Base-by-base conservation (phyloP, 2,329 filamentous ascomycete species). In the Pseudogymnoascus sp. region DNA sequence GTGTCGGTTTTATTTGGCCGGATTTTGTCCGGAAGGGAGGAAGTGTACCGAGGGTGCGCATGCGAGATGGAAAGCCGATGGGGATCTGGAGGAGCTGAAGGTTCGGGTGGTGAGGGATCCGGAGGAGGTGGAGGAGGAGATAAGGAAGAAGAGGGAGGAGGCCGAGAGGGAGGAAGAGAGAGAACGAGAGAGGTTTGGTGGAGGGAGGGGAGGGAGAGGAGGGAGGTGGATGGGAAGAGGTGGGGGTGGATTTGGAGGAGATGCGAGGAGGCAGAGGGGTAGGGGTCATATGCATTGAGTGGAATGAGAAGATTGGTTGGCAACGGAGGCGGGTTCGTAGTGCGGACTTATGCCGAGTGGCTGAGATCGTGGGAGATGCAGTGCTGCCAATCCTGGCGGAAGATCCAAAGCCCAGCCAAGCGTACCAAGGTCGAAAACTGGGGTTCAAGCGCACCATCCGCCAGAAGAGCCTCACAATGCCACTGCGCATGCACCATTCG, bases 11-110 rank as follows among this genome's bases (percentile, higher is more conserved):
- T 99, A 96, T 72, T 79, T 97, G 13, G 91, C 91, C 6, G 94
- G 94, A 1, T 99, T 99, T 78, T 99, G 94, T 73, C 94, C 94
- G 0, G 89, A 96, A 62, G 93, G 87, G 75, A 82, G 80, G 65
- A 79, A 79, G 6, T 99, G 94, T 76, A 86, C 85, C 71, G 84
- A 88, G 66, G 90, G 90, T 17, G 88, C 91, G 5, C 94, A 99
- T 74, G 87, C 93, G 2, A 83, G 86, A 64, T 97, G 91, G 87
- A 75, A 78, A 15, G 80, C 74, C n/a, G 84, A 86, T 25, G 84
- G 84, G 70, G 86, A 92, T 66, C 77, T 92, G 39, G 88, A 91
- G 73, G 89, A 88, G 78, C 91, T 88, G 6, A 84, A 84, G 31
- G 86, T 89, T 66, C 90, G 88, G 78, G 79, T 85, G 51, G 84